Conservation (phyloP, 768 basidiomycete species). For the Piloderma croceum region DNA sequence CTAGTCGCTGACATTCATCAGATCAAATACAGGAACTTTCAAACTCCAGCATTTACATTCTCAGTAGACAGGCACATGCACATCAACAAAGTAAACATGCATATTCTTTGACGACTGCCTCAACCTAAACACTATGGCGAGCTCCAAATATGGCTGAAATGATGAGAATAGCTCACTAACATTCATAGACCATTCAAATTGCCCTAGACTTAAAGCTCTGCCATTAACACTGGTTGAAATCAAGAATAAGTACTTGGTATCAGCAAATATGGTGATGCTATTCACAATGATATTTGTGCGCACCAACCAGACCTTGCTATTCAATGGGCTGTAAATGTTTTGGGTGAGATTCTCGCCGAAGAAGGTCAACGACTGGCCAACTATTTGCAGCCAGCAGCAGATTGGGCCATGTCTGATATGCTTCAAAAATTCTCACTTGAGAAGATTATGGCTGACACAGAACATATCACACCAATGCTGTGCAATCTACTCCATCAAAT, state of each 20-base stretch:
- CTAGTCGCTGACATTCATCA: too few relatives aligned
- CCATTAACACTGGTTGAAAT: too few relatives aligned
- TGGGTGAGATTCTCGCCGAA: not conserved
- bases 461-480: conserved; percentile 2
- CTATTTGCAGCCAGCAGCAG: not conserved
- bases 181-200: too few relatives aligned
- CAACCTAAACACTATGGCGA: too few relatives aligned
- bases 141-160: too few relatives aligned
- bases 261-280: too few relatives aligned
- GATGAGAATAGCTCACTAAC: too few relatives aligned
- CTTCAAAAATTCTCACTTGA: conserved; percentile 5
- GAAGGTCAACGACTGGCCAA: conserved; percentile 4
- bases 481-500: conserved; percentile 1
- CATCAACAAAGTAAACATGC: conserved; percentile 1
- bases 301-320: conserved; percentile 3
- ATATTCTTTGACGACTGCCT: conserved; percentile 1
- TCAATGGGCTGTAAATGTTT: conserved; percentile 1
- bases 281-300: conserved; percentile 1
- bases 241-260: too few relatives aligned
- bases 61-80: too few relatives aligned
- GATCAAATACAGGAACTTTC: too few relatives aligned
- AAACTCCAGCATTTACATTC: too few relatives aligned
- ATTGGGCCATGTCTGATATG: not conserved
- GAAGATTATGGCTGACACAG: conserved; percentile 3
- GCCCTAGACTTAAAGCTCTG: too few relatives aligned